phyloP scores from a whole-genome alignment of 441 rosid species.

The Macaranga tanarius region DNA sequence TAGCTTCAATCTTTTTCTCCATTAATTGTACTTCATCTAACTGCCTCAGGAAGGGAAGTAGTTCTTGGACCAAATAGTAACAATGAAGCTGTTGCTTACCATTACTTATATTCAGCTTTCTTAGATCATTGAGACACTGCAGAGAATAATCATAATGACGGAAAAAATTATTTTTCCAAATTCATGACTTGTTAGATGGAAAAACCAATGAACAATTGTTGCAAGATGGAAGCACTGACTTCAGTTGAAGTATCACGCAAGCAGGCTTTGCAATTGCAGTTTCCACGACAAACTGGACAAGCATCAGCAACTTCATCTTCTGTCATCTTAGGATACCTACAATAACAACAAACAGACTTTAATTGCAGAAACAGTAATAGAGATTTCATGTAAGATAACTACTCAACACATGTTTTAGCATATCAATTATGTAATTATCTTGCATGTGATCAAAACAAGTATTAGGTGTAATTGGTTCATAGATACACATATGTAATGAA shows the following conservation, averaged over 20 bases:
- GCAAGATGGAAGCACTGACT: slow-evolving; percentile 26
- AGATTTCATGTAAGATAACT: neutral
- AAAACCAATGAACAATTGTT: neutral
- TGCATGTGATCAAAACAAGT: neutral
- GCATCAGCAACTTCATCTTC: slow-evolving; percentile 45
- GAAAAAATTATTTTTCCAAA: neutral
- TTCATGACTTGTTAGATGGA: neutral
- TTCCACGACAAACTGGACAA: slow-evolving; percentile 59
- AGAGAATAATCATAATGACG: neutral
- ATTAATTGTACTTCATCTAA: slow-evolving; percentile 40
- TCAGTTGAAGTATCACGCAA: slow-evolving; percentile 39
- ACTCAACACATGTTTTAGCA: neutral
- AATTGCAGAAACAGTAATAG: neutral
- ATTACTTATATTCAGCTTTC: slow-evolving; percentile 5
- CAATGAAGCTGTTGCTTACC: slow-evolving; percentile 28
- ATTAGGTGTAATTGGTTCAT: neutral
- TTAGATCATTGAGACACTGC: slow-evolving; percentile 17
- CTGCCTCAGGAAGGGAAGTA: slow-evolving; percentile 45
- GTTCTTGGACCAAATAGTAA: slow-evolving; percentile 32
- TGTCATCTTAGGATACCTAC: slow-evolving; percentile 62
- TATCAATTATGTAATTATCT: neutral
- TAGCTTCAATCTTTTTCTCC: slow-evolving; percentile 50
- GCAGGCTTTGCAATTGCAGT: slow-evolving; percentile 72
- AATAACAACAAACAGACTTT: slow-evolving; percentile 1
- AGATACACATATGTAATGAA: neutral